Evolutionary conservation across 139 green algal species (phyloP).

Genomic region (Chlorella vulgaris): DNA sequence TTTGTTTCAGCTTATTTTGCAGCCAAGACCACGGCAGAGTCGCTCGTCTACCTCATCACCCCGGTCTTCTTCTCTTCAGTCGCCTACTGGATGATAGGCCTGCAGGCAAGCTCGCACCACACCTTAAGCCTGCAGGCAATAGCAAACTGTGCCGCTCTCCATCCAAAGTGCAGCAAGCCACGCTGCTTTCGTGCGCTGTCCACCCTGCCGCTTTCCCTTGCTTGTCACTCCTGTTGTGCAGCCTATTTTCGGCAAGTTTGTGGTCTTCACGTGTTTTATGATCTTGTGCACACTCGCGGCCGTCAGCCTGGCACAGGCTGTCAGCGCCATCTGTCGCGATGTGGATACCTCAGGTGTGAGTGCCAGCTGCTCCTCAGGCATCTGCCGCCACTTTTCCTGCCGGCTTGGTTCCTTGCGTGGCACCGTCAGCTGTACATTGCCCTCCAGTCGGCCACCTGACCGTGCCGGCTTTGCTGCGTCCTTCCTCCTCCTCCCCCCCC

Average conservation of each 20-base stretch:
- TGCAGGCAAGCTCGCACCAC: slow-evolving; percentile 36
- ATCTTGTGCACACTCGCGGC: slow-evolving; percentile 52
- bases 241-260: slow-evolving; percentile 48
- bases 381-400: not conserved
- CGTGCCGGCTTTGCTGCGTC: not conserved
- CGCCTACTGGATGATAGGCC: slow-evolving; percentile 63
- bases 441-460: too few relatives aligned
- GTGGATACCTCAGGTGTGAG: slow-evolving; percentile 46
- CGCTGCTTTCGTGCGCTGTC: too few relatives aligned
- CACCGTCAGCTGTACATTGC: too few relatives aligned
- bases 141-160: too few relatives aligned
- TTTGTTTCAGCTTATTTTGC: slow-evolving; percentile 61
- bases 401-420: not conserved
- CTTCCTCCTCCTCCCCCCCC: not conserved
- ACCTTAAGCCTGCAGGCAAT: not conserved
- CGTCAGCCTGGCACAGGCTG: slow-evolving; percentile 46
- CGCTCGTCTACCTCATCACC: slow-evolving; percentile 38
- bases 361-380: not conserved
- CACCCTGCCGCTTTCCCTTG: too few relatives aligned
- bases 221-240: not conserved
- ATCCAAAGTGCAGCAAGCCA: too few relatives aligned
- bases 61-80: slow-evolving; percentile 55
- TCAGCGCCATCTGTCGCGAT: slow-evolving; percentile 47
- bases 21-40: slow-evolving; percentile 57
- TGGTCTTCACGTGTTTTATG: slow-evolving; percentile 60